Conservation (phyloP, 345 rosid species). For the Orychophragmus violaceus region DNA sequence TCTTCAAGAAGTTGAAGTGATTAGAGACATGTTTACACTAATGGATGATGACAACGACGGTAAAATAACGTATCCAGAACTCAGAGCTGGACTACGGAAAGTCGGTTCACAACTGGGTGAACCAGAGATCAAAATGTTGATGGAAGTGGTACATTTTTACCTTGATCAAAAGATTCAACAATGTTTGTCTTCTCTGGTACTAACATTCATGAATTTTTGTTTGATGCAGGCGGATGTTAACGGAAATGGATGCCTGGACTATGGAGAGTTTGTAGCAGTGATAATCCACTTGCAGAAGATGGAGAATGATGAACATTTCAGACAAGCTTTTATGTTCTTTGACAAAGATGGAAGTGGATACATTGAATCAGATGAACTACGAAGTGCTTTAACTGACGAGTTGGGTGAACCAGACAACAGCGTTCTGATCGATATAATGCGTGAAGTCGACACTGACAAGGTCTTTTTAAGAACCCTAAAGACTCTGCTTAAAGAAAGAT, state of each 20-base stretch:
- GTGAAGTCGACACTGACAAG: conserved; percentile 96
- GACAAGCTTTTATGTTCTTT: conserved; percentile 86
- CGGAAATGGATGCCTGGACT: conserved; percentile 80
- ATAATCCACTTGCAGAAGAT: conserved; percentile 94
- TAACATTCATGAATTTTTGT: not conserved
- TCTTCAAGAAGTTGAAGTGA: conserved; percentile 82
- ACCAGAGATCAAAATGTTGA: conserved; percentile 86
- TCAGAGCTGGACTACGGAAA: conserved; percentile 78
- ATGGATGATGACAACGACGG: conserved; percentile 94
- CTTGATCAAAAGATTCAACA: not conserved
- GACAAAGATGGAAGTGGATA: conserved; percentile 83
- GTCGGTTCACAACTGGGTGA: conserved; percentile 89
- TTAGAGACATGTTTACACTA: conserved; percentile 79
- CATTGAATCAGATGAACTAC: conserved; percentile 71
- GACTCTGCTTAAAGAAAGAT: not conserved
- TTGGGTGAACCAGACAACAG: conserved; percentile 55
- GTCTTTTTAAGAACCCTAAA: conserved; percentile 19
- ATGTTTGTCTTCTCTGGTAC: not conserved
- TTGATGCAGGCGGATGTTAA: conserved; percentile 83
- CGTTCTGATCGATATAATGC: conserved; percentile 77
- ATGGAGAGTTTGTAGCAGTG: conserved; percentile 95
- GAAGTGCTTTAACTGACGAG: conserved; percentile 66
- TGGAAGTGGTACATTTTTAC: conserved; percentile 77
- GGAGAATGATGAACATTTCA: conserved; percentile 95
- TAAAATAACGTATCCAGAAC: conserved; percentile 69